These are phyloP conservation scores for Boletellus dicymbophilus DNA, from an alignment of 1,284 basidiomycete species.

Conservation along the genomic window DNA sequence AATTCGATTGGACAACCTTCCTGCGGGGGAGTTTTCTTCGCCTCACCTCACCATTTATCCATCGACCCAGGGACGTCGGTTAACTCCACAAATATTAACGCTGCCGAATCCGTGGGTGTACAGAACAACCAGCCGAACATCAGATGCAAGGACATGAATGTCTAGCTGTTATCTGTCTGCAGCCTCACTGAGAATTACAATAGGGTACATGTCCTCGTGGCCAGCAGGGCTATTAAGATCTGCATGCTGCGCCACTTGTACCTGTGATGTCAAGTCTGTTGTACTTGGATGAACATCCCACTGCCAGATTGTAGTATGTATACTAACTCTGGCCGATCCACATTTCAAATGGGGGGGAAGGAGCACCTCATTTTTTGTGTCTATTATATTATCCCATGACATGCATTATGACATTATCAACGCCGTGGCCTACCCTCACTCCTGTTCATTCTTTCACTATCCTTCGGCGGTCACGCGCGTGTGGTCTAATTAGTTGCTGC, in stretches of 20 bases:
- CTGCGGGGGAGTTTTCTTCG: background rate
- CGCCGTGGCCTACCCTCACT: no score
- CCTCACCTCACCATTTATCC: background rate
- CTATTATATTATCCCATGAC: no score
- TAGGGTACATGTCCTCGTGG: background rate
- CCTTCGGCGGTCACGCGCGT: no score
- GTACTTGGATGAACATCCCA: no score
- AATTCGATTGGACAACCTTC: background rate
- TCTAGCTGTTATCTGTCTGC: background rate
- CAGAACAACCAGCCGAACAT: background rate
- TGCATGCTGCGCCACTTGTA: background rate
- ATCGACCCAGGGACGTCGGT: background rate
- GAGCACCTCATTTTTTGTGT: no score
- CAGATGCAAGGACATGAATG: background rate
- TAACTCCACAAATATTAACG: background rate
- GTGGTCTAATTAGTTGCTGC: background rate
- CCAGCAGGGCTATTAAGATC: background rate
- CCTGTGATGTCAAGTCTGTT: conserved; percentile 6
- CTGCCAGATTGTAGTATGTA: no score
- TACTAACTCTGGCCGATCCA: no score
- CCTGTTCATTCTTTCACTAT: no score
- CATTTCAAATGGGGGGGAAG: conserved; percentile 1
- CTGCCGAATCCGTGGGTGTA: background rate
- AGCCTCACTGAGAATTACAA: background rate
- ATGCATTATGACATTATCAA: no score